A percentile compares a stretch with the other conserved stretches of the same genome.
These are phyloP conservation scores for Picochlorum sp. DNA, from an alignment of 139 green algal genomes.

Conservation along the genomic window DNA sequence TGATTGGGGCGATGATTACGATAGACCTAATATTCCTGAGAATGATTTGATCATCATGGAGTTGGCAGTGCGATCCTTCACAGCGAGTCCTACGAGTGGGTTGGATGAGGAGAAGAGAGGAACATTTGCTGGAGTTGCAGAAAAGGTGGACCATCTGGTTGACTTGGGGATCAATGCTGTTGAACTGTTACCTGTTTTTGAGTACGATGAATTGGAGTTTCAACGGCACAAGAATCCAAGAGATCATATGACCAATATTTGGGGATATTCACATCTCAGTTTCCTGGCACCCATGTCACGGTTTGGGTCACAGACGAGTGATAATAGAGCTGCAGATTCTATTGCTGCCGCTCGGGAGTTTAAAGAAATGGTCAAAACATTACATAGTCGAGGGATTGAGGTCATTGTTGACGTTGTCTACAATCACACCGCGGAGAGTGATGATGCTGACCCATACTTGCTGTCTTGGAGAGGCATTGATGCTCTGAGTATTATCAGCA, in stretches of 20 bases:
- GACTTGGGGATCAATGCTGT: constrained; percentile 81
- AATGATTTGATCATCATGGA: constrained; percentile 81
- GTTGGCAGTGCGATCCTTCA: constrained; percentile 75
- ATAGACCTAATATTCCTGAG: constrained; percentile 28
- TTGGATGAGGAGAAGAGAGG: constrained; percentile 44
- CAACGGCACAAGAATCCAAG: constrained; percentile 69
- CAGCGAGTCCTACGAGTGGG: constrained; percentile 43
- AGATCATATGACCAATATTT: constrained; percentile 81
- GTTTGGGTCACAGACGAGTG: constrained; percentile 23
- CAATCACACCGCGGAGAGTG: constrained; percentile 87
- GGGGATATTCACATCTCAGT: constrained; percentile 83
- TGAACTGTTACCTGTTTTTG: constrained; percentile 88
- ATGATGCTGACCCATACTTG: constrained; percentile 69
- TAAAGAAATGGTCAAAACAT: constrained; percentile 78
- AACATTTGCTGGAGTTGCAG: constrained; percentile 64
- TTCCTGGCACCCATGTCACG: constrained; percentile 82
- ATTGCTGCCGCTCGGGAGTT: constrained; percentile 66
- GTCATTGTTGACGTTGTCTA: constrained; percentile 93
- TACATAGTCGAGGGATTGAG: constrained; percentile 72
- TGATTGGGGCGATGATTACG: constrained; percentile 72
- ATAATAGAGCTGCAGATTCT: constrained; percentile 37
- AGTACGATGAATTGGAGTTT: constrained; percentile 93
- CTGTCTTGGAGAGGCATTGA: constrained; percentile 74
- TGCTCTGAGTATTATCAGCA: constrained; percentile 74
- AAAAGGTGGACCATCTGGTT: constrained; percentile 70